Evolutionary conservation across 495 filamentous ascomycete species (phyloP).

Genomic region (Penicillium turbatum): DNA sequence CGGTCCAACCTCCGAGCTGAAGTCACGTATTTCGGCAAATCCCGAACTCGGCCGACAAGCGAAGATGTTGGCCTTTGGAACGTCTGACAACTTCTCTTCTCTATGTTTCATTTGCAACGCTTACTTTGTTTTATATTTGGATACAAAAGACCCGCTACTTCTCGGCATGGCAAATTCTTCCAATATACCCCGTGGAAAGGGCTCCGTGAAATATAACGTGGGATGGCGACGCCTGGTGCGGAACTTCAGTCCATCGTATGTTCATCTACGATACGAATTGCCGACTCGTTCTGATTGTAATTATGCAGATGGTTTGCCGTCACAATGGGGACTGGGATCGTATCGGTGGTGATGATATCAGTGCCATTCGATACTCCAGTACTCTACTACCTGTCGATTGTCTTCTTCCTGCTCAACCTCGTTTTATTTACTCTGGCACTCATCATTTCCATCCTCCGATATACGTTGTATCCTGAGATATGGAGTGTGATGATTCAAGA

Average conservation of each 20-base stretch:
- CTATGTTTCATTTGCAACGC: no score
- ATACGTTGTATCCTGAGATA: slow-evolving; percentile 43
- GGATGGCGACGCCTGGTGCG: slow-evolving; percentile 45
- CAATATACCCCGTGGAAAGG: neutral
- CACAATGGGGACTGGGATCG: slow-evolving; percentile 50
- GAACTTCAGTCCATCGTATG: slow-evolving; percentile 48
- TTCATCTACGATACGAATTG: neutral
- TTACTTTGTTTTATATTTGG: no score
- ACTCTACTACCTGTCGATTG: slow-evolving; percentile 37
- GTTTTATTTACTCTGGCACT: slow-evolving; percentile 37
- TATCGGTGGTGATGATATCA: slow-evolving; percentile 40
- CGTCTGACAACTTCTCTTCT: no score
- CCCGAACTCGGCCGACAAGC: no score
- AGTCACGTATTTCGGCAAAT: no score
- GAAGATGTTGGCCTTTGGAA: no score
- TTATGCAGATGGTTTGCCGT: slow-evolving; percentile 39
- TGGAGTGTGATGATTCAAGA: slow-evolving; percentile 46
- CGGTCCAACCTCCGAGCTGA: no score
- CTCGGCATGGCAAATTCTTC: neutral
- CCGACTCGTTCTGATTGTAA: neutral
- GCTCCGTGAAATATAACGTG: slow-evolving; percentile 19
- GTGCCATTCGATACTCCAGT: slow-evolving; percentile 37
- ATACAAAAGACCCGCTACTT: no score
- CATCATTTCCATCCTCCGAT: slow-evolving; percentile 40
- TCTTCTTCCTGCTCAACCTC: slow-evolving; percentile 44